phyloP scores from a whole-genome alignment of 2,329 filamentous ascomycete species.

The Colletotrichum spaethianum region DNA sequence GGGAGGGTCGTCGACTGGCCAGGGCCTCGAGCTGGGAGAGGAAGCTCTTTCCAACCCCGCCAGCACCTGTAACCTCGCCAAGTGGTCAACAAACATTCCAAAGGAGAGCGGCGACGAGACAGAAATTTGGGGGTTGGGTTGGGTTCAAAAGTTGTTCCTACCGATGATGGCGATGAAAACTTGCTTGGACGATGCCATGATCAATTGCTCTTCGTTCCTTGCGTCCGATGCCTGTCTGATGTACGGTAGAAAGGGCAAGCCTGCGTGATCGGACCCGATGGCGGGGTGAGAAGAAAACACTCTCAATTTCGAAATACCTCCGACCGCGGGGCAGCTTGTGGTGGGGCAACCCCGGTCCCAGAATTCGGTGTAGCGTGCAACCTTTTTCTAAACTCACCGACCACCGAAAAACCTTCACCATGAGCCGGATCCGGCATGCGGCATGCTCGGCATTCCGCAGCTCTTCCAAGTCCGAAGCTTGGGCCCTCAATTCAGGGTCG shows the following conservation, averaged over 20 bases:
- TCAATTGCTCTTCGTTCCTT: constrained; percentile 5
- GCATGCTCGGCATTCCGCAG: constrained; percentile 11
- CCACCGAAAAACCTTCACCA: constrained; percentile 4
- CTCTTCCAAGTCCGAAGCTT: constrained; percentile 22
- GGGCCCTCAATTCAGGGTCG: constrained; percentile 18
- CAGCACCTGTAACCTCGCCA: constrained; percentile 75
- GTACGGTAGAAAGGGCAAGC: neutral
- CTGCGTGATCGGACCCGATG: constrained; percentile 3
- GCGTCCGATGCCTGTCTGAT: neutral
- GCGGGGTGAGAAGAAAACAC: neutral
- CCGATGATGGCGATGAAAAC: constrained; percentile 69
- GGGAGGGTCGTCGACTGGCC: constrained; percentile 75
- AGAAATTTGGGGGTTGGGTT: neutral
- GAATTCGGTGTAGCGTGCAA: neutral
- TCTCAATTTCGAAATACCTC: constrained; percentile 24
- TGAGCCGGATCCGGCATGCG: constrained; percentile 1
- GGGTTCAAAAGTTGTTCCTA: constrained; percentile 45
- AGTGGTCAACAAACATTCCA: constrained; percentile 19
- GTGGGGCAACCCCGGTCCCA: constrained; percentile 13
- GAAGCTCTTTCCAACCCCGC: constrained; percentile 94
- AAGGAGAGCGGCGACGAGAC: neutral
- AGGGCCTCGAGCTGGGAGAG: constrained; percentile 83
- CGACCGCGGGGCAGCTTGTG: constrained; percentile 29
- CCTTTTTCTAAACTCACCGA: neutral
- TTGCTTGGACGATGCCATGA: constrained; percentile 62